These are phyloP conservation scores for Cadophora malorum DNA, from an alignment of 2,329 filamentous ascomycete genomes.

Conservation along the genomic window DNA sequence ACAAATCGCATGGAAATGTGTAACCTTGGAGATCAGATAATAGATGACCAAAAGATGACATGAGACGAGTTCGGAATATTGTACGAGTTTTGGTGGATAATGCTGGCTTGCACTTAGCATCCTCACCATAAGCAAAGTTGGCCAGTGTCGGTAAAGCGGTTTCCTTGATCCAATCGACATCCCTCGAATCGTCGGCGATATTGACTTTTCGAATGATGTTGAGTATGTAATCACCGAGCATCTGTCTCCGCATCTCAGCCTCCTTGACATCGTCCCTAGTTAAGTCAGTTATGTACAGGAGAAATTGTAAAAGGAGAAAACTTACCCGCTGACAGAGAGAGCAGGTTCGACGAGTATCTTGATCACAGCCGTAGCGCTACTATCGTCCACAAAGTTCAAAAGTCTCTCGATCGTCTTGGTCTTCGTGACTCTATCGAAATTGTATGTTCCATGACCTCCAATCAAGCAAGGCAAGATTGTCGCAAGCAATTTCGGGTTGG, in stretches of 20 bases:
- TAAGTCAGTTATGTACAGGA: conserved; percentile 29
- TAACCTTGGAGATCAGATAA: conserved; percentile 61
- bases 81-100: conserved; percentile 61
- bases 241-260: conserved; percentile 42
- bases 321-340: conserved; percentile 47
- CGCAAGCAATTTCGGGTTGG: conserved; percentile 63
- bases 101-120: conserved; percentile 49
- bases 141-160: conserved; percentile 49
- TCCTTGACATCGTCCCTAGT: conserved; percentile 34
- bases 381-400: conserved; percentile 35
- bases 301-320: conserved; percentile 10
- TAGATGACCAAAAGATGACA: conserved; percentile 64
- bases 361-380: conserved; percentile 50
- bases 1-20: conserved; percentile 47
- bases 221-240: conserved; percentile 45
- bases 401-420: conserved; percentile 80
- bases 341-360: conserved; percentile 55
- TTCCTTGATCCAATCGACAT: conserved; percentile 38
- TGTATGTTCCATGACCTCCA: conserved; percentile 71
- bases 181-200: conserved; percentile 31
- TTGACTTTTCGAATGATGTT: conserved; percentile 42
- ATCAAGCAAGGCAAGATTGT: conserved; percentile 72
- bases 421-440: conserved; percentile 86
- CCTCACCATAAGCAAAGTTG: conserved; percentile 59
- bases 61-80: conserved; percentile 62